These are phyloP conservation scores for Xylaria longipes DNA, from an alignment of 495 filamentous ascomycete species.

Conservation along the genomic window DNA sequence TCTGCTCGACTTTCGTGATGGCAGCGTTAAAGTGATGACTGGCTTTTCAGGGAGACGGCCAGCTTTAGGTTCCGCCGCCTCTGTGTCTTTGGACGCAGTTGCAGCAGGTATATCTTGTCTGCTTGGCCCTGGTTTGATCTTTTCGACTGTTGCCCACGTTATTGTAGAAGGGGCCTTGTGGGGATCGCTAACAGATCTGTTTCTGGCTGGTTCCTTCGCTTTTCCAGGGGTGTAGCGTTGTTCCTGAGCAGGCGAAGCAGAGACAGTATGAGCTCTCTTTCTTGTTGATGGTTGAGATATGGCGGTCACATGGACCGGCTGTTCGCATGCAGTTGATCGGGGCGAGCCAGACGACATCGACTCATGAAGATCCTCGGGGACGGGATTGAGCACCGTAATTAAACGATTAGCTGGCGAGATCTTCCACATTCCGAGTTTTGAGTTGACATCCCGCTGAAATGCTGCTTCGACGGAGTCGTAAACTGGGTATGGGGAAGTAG, in stretches of 20 bases:
- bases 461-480: conserved; percentile 18
- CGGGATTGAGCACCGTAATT: conserved; percentile 33
- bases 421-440: conserved; percentile 20
- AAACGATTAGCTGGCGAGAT: conserved; percentile 23
- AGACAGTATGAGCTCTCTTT: conserved; percentile 14
- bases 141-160: neutral
- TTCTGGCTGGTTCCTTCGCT: neutral
- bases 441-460: conserved; percentile 13
- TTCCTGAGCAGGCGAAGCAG: conserved; percentile 7
- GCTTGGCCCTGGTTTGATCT: neutral
- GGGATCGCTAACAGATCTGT: neutral
- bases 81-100: neutral
- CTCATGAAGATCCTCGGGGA: conserved; percentile 37
- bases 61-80: neutral
- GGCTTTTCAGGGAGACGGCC: conserved; percentile 17
- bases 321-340: conserved; percentile 12
- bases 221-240: conserved; percentile 8
- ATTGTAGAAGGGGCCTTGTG: neutral
- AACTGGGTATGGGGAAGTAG: conserved; percentile 18
- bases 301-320: neutral
- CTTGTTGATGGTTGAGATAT: conserved; percentile 2
- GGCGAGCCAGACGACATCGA: conserved; percentile 35
- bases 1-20: conserved; percentile 36
- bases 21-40: conserved; percentile 20
- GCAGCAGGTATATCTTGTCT: neutral